Evolutionary conservation across 2,329 filamentous ascomycete species (phyloP).

Genomic region (Phyllosticta ampelicida): DNA sequence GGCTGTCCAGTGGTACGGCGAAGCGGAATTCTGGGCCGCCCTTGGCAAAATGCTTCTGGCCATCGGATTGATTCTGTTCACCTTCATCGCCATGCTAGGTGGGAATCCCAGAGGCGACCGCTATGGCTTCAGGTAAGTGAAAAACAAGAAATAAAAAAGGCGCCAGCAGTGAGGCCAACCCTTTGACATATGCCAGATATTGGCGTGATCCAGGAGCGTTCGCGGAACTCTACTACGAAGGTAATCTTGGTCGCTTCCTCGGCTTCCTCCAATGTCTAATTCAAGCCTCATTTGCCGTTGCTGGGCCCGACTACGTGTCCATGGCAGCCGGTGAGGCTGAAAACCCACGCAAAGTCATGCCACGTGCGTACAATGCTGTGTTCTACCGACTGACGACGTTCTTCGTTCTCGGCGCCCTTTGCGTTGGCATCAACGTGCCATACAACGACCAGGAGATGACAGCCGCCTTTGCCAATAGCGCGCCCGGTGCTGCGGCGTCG

Average conservation of each 20-base stretch:
- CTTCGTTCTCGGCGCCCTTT: constrained; percentile 64
- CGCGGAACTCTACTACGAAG: constrained; percentile 52
- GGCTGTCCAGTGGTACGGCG: constrained; percentile 61
- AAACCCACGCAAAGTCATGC: constrained; percentile 63
- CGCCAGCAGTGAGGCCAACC: no score
- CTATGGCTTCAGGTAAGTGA: constrained; percentile 61
- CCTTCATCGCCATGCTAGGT: constrained; percentile 73
- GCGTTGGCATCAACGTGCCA: constrained; percentile 59
- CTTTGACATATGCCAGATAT: constrained; percentile 65
- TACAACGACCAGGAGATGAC: constrained; percentile 51
- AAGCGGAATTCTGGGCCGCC: constrained; percentile 70
- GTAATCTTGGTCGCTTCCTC: constrained; percentile 58
- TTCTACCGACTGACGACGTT: constrained; percentile 60
- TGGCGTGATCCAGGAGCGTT: constrained; percentile 61
- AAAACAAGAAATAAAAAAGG: constrained; percentile 56
- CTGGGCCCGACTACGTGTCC: constrained; percentile 67
- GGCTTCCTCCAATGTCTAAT: constrained; percentile 69
- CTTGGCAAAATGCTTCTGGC: constrained; percentile 68
- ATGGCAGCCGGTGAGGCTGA: constrained; percentile 66
- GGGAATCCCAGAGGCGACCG: constrained; percentile 65
- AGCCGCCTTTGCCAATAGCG: constrained; percentile 47
- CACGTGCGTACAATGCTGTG: constrained; percentile 60
- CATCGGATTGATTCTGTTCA: constrained; percentile 57
- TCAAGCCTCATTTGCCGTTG: constrained; percentile 56
- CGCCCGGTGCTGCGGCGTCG: constrained; percentile 51